phyloP scores from a whole-genome alignment of 495 filamentous ascomycete species.

The Terfezia boudieri region DNA sequence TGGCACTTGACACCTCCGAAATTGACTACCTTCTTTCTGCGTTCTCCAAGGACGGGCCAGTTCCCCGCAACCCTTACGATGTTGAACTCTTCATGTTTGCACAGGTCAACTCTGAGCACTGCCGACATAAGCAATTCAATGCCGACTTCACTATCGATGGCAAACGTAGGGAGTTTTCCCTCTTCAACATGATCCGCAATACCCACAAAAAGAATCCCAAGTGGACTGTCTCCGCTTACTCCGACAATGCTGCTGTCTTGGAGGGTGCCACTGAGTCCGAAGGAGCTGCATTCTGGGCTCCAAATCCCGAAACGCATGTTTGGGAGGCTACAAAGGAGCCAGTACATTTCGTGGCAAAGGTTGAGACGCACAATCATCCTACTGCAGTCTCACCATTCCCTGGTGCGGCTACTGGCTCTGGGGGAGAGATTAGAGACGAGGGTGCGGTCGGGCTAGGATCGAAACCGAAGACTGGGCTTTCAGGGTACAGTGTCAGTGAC shows the following conservation, averaged over 20 bases:
- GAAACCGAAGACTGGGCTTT: conserved; percentile 74
- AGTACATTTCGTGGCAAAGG: conserved; percentile 78
- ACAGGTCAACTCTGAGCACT: conserved; percentile 77
- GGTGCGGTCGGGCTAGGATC: conserved; percentile 85
- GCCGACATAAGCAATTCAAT: conserved; percentile 70
- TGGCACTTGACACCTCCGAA: conserved; percentile 70
- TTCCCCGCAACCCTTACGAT: conserved; percentile 53
- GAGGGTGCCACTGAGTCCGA: conserved; percentile 33
- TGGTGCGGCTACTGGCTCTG: conserved; percentile 82
- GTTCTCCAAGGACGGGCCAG: conserved; percentile 48
- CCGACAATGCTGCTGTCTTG: conserved; percentile 87
- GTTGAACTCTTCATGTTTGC: conserved; percentile 98
- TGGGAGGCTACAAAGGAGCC: conserved; percentile 76
- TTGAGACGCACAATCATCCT: conserved; percentile 95
- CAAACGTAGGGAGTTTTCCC: conserved; percentile 45
- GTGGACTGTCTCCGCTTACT: conserved; percentile 80
- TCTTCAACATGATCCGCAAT: conserved; percentile 90
- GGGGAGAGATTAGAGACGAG: conserved; percentile 87
- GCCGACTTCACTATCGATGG: conserved; percentile 95
- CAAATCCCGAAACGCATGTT: conserved; percentile 56
- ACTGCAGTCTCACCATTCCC: conserved; percentile 77
- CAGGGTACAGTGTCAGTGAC: conserved; percentile 86
- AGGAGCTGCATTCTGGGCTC: conserved; percentile 55
- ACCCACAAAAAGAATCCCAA: conserved; percentile 61
- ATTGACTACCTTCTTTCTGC: conserved; percentile 82